phyloP scores from a whole-genome alignment of 441 rosid genomes.

The Raphanus hybrid region DNA sequence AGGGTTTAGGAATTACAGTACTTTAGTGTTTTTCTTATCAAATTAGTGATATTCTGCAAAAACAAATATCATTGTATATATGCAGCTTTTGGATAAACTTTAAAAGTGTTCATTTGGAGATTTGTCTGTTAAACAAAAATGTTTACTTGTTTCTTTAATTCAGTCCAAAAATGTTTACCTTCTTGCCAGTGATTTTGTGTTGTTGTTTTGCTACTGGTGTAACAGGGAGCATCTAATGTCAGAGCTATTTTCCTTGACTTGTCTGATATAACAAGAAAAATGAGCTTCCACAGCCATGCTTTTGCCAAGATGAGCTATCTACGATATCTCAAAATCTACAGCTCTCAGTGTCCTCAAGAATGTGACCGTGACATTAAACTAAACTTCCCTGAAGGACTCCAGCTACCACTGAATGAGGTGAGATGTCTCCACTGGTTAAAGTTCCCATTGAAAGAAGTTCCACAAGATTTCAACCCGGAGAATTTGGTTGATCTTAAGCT shows the following conservation, averaged over 20 bases:
- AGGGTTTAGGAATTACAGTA: too few species aligned
- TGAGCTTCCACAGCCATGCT: background rate
- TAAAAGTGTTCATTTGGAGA: too few species aligned
- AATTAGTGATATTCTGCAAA: too few species aligned
- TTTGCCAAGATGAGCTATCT: background rate
- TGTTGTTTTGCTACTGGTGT: background rate
- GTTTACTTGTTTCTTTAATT: too few species aligned
- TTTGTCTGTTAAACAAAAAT: too few species aligned
- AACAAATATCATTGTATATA: too few species aligned
- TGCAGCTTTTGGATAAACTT: too few species aligned
- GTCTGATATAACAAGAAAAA: background rate
- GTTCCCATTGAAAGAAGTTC: background rate
- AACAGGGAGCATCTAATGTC: background rate
- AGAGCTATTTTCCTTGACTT: background rate
- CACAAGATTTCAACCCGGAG: background rate
- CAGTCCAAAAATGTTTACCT: too few species aligned
- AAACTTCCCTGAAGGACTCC: background rate
- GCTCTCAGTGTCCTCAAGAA: background rate
- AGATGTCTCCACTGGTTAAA: slow-evolving; percentile 1
- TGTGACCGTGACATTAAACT: background rate
- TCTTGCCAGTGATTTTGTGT: background rate
- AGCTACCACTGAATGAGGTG: background rate
- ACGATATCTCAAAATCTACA: background rate
- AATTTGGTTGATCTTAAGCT: background rate
- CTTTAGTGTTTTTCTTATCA: too few species aligned